A percentile compares a stretch with the other conserved stretches of the same genome.
Conservation (phyloP, 345 rosid genomes). For the Aquilaria malaccensis region DNA sequence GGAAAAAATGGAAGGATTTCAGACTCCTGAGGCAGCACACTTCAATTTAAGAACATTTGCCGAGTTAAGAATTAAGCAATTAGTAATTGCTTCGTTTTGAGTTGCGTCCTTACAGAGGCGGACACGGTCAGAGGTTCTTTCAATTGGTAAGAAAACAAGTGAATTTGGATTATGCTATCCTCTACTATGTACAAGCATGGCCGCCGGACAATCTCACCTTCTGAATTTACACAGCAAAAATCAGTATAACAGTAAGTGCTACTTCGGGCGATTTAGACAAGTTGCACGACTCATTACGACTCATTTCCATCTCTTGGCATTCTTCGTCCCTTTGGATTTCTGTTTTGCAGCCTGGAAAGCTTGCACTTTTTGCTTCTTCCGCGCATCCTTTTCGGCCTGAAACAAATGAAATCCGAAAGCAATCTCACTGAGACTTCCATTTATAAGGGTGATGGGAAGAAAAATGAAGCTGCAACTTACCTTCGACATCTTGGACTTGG, state of each 20-base stretch:
- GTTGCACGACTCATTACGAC: slow-evolving; percentile 24
- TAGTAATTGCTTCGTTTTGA: no score
- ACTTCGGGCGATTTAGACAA: not conserved
- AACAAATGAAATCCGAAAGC: not conserved
- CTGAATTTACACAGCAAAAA: slow-evolving; percentile 14
- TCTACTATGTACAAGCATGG: slow-evolving; percentile 20
- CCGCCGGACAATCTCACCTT: not conserved
- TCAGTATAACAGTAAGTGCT: slow-evolving; percentile 1
- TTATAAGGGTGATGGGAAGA: not conserved
- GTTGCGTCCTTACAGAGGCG: no score
- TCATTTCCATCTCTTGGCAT: slow-evolving; percentile 97
- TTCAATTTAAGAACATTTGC: no score
- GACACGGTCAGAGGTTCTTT: no score
- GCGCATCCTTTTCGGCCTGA: slow-evolving; percentile 93
- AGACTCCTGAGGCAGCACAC: no score
- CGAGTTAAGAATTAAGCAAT: no score
- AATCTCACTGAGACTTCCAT: not conserved
- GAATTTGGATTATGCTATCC: no score
- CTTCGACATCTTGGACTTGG: slow-evolving; percentile 98
- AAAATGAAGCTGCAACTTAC: slow-evolving; percentile 15
- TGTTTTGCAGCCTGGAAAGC: slow-evolving; percentile 90
- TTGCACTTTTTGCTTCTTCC: slow-evolving; percentile 85
- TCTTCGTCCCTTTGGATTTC: slow-evolving; percentile 73
- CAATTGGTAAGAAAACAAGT: no score
- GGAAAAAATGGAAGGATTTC: no score